Evolutionary conservation across 1,284 basidiomycete genomes (phyloP).

Genomic region (Cutaneotrichosporon sp.): DNA sequence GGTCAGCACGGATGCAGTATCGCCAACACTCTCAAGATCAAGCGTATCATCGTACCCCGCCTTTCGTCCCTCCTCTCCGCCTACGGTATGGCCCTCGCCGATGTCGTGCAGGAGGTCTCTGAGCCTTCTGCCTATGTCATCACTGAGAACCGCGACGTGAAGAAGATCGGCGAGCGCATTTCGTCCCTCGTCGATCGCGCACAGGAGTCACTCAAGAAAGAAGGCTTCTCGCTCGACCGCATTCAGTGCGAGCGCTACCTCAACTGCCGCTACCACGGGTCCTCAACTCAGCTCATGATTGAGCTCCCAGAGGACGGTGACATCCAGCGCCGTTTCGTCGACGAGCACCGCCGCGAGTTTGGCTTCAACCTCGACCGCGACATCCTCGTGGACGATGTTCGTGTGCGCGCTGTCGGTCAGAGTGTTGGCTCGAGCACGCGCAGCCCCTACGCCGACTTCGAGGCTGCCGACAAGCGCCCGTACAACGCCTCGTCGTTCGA

Average conservation of each 20-base stretch:
- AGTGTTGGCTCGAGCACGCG: constrained; percentile 30
- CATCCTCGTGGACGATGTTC: constrained; percentile 43
- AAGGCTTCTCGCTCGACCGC: constrained; percentile 77
- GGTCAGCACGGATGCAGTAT: constrained; percentile 46
- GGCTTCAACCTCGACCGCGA: constrained; percentile 43
- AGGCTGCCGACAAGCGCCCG: constrained; percentile 17
- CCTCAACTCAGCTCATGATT: constrained; percentile 48
- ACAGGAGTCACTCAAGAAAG: constrained; percentile 64
- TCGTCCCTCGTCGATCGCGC: constrained; percentile 56
- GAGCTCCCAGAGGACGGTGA: constrained; percentile 34
- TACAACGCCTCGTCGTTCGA: constrained; percentile 15
- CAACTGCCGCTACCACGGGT: constrained; percentile 44
- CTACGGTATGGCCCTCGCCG: constrained; percentile 46
- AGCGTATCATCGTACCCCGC: constrained; percentile 41
- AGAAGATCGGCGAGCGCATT: constrained; percentile 30
- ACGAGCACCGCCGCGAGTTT: constrained; percentile 46
- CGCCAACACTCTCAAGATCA: constrained; percentile 40
- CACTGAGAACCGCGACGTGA: constrained; percentile 24
- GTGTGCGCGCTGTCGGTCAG: constrained; percentile 43
- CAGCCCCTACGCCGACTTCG: constrained; percentile 35
- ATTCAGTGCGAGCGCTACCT: constrained; percentile 65
- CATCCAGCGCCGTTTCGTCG: constrained; percentile 34
- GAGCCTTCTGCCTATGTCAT: constrained; percentile 40
- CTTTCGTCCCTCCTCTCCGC: constrained; percentile 47
- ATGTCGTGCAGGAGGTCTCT: constrained; percentile 40